Percentiles rank a stretch among this genome's conserved stretches.
phyloP scores from a whole-genome alignment of 2,329 filamentous ascomycete species.

The Epichloe brachyelytri region DNA sequence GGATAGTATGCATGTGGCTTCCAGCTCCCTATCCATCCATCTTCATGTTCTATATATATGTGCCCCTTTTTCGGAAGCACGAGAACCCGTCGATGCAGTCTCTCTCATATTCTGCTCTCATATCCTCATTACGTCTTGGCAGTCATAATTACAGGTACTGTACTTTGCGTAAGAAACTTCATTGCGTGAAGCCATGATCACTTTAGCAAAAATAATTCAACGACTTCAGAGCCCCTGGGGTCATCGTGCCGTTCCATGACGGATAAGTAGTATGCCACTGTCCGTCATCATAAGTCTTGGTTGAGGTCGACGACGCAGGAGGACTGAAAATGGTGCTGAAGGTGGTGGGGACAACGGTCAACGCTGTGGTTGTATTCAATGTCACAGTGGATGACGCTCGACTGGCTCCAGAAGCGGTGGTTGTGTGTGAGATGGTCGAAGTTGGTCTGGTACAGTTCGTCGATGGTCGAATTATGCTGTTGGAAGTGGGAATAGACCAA shows the following conservation, averaged over 20 bases:
- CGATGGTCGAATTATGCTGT: slow-evolving; percentile 1
- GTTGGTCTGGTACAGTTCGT: neutral
- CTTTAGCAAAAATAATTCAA: neutral
- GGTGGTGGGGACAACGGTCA: neutral
- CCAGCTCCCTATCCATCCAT: neutral
- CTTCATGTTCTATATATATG: neutral
- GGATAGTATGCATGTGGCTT: neutral
- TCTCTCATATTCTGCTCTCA: neutral
- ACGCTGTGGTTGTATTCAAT: neutral
- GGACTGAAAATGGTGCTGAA: slow-evolving; percentile 2
- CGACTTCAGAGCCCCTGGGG: neutral
- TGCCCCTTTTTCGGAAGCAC: neutral
- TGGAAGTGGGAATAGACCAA: slow-evolving; percentile 1
- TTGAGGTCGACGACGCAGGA: slow-evolving; percentile 9
- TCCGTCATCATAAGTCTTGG: slow-evolving; percentile 28
- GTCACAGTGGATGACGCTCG: neutral
- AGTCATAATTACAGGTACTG: neutral
- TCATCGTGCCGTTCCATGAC: slow-evolving; percentile 27
- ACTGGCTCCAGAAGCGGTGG: neutral
- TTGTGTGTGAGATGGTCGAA: neutral
- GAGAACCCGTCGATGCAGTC: neutral
- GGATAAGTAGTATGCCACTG: slow-evolving; percentile 34
- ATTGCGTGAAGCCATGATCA: no score
- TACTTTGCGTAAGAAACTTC: neutral
- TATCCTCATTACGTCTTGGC: neutral